Evolutionary conservation across 1,139 yeast species (phyloP).

Genomic region (Candida tetrigidarum): DNA sequence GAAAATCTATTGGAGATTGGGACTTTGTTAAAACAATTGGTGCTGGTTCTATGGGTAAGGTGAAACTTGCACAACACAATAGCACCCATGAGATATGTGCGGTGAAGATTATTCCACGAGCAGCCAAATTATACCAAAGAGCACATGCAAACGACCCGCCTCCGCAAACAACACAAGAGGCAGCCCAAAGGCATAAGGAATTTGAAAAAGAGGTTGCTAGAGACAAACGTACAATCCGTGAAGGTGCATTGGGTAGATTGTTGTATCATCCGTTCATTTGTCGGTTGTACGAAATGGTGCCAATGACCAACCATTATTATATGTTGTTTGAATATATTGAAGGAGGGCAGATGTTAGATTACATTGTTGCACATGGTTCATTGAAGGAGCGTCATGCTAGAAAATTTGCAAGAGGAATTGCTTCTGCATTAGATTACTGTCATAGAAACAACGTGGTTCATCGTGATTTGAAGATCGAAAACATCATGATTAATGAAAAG

Average conservation of each 20-base stretch:
- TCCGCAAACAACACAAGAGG: slow-evolving; percentile 57
- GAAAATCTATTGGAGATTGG: slow-evolving; percentile 97
- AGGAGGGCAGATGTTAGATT: slow-evolving; percentile 98
- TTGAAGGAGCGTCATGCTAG: slow-evolving; percentile 94
- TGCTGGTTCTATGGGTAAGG: slow-evolving; percentile 99
- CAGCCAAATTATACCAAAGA: slow-evolving; percentile 74
- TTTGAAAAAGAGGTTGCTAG: slow-evolving; percentile 87
- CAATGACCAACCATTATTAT: slow-evolving; percentile 96
- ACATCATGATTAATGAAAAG: slow-evolving; percentile 89
- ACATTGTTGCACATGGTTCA: slow-evolving; percentile 95
- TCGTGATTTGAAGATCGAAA: slow-evolving; percentile 95
- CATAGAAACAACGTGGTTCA: slow-evolving; percentile 95
- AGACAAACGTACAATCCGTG: slow-evolving; percentile 91
- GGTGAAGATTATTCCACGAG: slow-evolving; percentile 80
- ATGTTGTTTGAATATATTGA: slow-evolving; percentile 97
- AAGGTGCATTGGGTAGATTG: slow-evolving; percentile 90
- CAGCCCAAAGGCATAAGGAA: slow-evolving; percentile 68
- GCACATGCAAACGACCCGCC: slow-evolving; percentile 78
- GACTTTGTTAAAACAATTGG: slow-evolving; percentile 94
- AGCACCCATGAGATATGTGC: slow-evolving; percentile 86
- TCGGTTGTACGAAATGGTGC: slow-evolving; percentile 88
- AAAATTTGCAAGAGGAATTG: slow-evolving; percentile 95
- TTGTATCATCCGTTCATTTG: slow-evolving; percentile 94
- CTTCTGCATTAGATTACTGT: slow-evolving; percentile 90
- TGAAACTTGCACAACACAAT: slow-evolving; percentile 87